phyloP scores from a whole-genome alignment of 805 yeast species.

The Starmerella bombicola region DNA sequence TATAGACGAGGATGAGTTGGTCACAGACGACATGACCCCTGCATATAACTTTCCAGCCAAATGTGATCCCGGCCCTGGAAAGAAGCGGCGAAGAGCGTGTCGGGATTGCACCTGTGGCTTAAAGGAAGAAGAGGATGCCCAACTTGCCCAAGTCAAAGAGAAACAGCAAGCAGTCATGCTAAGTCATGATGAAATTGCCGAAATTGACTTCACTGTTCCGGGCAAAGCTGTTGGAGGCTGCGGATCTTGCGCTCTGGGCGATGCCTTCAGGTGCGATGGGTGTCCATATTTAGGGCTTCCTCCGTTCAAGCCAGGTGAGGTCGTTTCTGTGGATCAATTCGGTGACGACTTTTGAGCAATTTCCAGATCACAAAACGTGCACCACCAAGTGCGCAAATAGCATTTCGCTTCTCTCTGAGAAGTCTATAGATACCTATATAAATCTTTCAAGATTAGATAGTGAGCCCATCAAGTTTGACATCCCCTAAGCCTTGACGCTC shows the following conservation, averaged over 20 bases:
- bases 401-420: too few relatives aligned
- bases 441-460: too few relatives aligned
- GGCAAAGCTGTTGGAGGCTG: slow-evolving; percentile 92
- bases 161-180: slow-evolving; percentile 47
- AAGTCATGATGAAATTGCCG: slow-evolving; percentile 60
- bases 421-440: too few relatives aligned
- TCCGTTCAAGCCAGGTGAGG: slow-evolving; percentile 96
- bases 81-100: slow-evolving; percentile 80
- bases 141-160: slow-evolving; percentile 34
- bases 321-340: slow-evolving; percentile 49
- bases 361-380: too few relatives aligned
- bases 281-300: slow-evolving; percentile 96
- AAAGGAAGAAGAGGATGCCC: slow-evolving; percentile 60
- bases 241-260: slow-evolving; percentile 94
- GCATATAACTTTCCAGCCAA: slow-evolving; percentile 46
- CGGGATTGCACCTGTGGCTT: slow-evolving; percentile 97
- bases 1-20: slow-evolving; percentile 39
- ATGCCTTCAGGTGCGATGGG: slow-evolving; percentile 95
- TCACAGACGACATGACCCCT: slow-evolving; percentile 38
- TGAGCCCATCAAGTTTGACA: too few relatives aligned
- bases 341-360: slow-evolving; percentile 27
- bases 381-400: too few relatives aligned
- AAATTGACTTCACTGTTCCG: slow-evolving; percentile 88
- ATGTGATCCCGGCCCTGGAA: slow-evolving; percentile 39
- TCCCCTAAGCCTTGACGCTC: too few relatives aligned